Evolutionary conservation across 2,329 filamentous ascomycete genomes (phyloP), one percentile per base, ranked within the genome.

Genomic region (Biscogniauxia marginata): DNA sequence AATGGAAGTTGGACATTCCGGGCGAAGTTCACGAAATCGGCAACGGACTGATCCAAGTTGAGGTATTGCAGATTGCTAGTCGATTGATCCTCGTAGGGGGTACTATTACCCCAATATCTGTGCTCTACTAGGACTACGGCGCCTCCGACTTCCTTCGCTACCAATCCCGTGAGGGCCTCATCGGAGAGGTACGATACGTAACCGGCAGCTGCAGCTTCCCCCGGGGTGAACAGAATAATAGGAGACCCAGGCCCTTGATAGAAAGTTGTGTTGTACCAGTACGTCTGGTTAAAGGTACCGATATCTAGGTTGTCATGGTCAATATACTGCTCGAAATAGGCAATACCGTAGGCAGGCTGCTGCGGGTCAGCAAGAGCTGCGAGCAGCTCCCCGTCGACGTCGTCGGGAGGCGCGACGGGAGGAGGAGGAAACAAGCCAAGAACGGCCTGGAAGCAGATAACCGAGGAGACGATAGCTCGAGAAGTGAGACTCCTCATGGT

Each of bases 71-170:
- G 68, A 43, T 79, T 84, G 59, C 80, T 75, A 1, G 81, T 78
- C 0, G 77, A 80, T 39, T 84, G 71, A 13, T 77, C 67, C 7
- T 71, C 62, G 60, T 77, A 84, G 0, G 84, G 83, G 2, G 78
- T 78, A 6, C 81, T 84, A 16, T 75, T 73, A 3, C 83, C 83
- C 77, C 79, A 86, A 68, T 83, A 85, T 11, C 83, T 77, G 64
- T 86, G 83, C 68, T 86, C 83, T 25, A 85, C 64, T 53, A 85
- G 67, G 24, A 86, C 68, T 2, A 79, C 76, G 8, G 83, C 83
- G 43, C 77, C 83, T 18, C 78, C 75, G 43, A 85, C 74, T 51
- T 77, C 75, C 65, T 83, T 71, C 1, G 81, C 83, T 55, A 79
- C 76, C 4, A 75, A 64, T 39, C 83, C 83, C 3, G 78, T 77